Base-by-base conservation (phyloP, 257 asterid genomes). In the Plantago major region DNA sequence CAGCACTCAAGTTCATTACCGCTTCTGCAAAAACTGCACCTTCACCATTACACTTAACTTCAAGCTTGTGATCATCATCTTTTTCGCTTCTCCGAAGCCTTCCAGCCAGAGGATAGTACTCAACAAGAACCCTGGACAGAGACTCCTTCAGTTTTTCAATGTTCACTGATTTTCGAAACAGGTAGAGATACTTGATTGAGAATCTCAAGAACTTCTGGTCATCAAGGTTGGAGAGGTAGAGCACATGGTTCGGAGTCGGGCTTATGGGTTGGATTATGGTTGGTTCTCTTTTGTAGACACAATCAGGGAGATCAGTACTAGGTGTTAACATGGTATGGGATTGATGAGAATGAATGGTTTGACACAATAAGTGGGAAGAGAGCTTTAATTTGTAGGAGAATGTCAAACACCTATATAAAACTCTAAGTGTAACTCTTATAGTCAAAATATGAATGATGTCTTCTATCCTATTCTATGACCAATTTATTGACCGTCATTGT, bases 11-110 rank as follows among this genome's bases (percentile, higher is more conserved):
- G 68, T 80, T 86, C 84, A 85, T 75, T 50, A 48, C 30, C 13
- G 90, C 96, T 70, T 87, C 96, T 0, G 84, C 90, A 46, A 85
- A 90, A 10, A 87, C 77, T 9, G 93, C 97, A 11, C 97, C 97
- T 62, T 82, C 77, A 43, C 89, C 96, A 67, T 85, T 90, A 59
- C 97, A 90, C n/a, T 83, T 87, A 0, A 90, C 78, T 43, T 81
- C 80, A 5, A 87, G 89, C 71, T 84, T 90, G 9, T 71, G 75
- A 72, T 89, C 84, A 51, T 80, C 79, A 54, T 62, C 69, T 46
- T 68, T 79, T 11, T 43, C 26, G 77, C 81, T 59, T 65, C 69
- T 52, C 46, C 77, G 62, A 15, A 90, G 37, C 65, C 97, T 78
- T 42, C 96, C 97, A 3, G 97, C 96, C 47, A 90, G 53, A 2